phyloP scores from a whole-genome alignment of 345 rosid species.

The Hibiscus trionum region DNA sequence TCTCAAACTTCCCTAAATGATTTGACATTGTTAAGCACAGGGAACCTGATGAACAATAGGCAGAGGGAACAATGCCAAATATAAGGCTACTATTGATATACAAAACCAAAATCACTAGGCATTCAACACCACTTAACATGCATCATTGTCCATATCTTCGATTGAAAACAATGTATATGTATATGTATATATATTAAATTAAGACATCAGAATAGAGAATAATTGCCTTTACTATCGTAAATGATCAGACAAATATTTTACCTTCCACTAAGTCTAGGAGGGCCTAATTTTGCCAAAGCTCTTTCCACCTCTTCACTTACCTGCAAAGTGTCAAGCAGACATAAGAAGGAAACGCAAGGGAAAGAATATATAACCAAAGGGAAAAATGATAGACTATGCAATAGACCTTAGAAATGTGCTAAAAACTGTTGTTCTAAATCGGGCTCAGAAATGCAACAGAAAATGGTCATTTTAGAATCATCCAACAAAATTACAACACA shows the following conservation, averaged over 20 bases:
- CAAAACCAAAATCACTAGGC: neutral
- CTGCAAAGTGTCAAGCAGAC: slow-evolving; percentile 32
- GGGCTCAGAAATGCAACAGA: neutral
- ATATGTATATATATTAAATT: too few relatives aligned
- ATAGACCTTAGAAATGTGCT: neutral
- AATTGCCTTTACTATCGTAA: neutral
- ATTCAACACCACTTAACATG: neutral
- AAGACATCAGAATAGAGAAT: neutral
- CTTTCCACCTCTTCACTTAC: slow-evolving; percentile 99
- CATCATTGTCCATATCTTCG: neutral
- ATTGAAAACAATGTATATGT: neutral
- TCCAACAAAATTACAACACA: neutral
- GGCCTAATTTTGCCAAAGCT: slow-evolving; percentile 90
- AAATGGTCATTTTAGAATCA: neutral
- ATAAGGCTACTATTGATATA: neutral
- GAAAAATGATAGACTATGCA: neutral
- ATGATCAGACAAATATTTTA: slow-evolving; percentile 9
- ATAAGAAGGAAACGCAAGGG: neutral
- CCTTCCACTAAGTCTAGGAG: slow-evolving; percentile 89
- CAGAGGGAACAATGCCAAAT: neutral
- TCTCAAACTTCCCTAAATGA: neutral
- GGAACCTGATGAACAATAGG: neutral
- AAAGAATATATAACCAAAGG: neutral
- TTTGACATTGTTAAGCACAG: neutral
- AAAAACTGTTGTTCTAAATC: neutral